Conservation (phyloP, 2,329 filamentous ascomycete species). For the Aspergillaceae sp. region DNA sequence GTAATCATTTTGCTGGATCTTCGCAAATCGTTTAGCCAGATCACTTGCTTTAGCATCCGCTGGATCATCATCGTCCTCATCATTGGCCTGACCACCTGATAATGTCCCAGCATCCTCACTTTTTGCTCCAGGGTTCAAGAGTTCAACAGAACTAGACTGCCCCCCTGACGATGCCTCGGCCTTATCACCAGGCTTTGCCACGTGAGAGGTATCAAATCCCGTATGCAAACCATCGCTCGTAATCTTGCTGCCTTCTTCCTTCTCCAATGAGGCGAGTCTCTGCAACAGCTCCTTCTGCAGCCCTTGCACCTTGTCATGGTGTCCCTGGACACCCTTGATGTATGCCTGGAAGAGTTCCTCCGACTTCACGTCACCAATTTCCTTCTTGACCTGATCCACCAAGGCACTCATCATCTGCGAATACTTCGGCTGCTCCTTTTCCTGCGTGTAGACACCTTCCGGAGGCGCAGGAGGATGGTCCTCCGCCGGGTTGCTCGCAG, state of each 20-base stretch:
- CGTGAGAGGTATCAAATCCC: conserved; percentile 80
- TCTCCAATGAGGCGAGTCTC: conserved; percentile 74
- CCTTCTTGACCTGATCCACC: conserved; percentile 84
- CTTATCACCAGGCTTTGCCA: conserved; percentile 52
- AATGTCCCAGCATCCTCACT: conserved; percentile 34
- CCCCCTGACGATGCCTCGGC: conserved; percentile 38
- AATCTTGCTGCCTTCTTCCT: conserved; percentile 79
- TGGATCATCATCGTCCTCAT: conserved; percentile 50
- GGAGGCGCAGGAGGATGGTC: conserved; percentile 70
- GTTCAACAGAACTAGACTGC: conserved; percentile 48
- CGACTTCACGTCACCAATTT: conserved; percentile 64
- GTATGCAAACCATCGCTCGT: conserved; percentile 84
- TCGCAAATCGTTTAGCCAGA: conserved; percentile 70
- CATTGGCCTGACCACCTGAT: conserved; percentile 52
- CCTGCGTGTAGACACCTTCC: conserved; percentile 66
- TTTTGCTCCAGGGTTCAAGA: conserved; percentile 59
- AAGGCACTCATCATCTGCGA: conserved; percentile 98
- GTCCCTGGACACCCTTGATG: conserved; percentile 65
- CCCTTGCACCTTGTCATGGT: conserved; percentile 67
- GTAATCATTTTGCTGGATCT: conserved; percentile 70
- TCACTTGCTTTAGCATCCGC: conserved; percentile 67
- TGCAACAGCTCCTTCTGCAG: conserved; percentile 66
- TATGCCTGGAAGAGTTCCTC: conserved; percentile 65
- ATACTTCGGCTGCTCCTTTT: conserved; percentile 70
- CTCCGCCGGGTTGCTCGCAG: conserved; percentile 58